Conservation (phyloP, 179 eudicot species). For the Carnegiea gigantea region DNA sequence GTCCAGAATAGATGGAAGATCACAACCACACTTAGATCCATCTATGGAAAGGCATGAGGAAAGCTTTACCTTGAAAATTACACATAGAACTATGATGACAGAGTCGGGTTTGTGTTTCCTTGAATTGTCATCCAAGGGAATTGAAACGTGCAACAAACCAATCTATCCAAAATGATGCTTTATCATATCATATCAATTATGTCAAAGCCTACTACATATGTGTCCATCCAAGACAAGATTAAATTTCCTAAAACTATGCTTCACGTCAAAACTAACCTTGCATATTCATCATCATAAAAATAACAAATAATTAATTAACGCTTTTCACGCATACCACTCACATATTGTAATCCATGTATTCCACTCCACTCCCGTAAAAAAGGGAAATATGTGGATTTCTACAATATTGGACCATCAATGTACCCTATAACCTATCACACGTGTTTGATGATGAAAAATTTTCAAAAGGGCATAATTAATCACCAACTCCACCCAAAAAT, state of each 20-base stretch:
- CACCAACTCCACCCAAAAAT: slow-evolving; percentile 25
- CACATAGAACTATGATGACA: slow-evolving; percentile 30
- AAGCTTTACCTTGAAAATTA: slow-evolving; percentile 28
- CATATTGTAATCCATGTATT: background rate
- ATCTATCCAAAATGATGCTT: slow-evolving; percentile 11
- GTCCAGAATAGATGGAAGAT: too few relatives aligned
- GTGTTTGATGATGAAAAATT: slow-evolving; percentile 39
- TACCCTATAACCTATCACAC: slow-evolving; percentile 29
- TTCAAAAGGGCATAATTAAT: slow-evolving; percentile 13
- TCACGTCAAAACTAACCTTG: slow-evolving; percentile 29
- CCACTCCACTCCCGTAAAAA: slow-evolving; percentile 6
- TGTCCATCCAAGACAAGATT: background rate
- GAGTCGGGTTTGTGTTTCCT: slow-evolving; percentile 11
- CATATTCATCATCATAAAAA: slow-evolving; percentile 23
- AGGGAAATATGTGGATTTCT: background rate
- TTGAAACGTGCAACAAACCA: slow-evolving; percentile 24
- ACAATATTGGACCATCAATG: slow-evolving; percentile 16
- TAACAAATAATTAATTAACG: slow-evolving; percentile 6
- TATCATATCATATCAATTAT: slow-evolving; percentile 7
- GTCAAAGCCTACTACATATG: background rate
- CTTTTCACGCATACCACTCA: slow-evolving; percentile 18
- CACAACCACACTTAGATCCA: background rate
- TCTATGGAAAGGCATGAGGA: background rate
- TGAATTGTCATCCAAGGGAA: slow-evolving; percentile 18
- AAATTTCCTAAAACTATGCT: slow-evolving; percentile 29